Base-by-base conservation (phyloP, 2,329 filamentous ascomycete genomes). In the Aureobasidium uvarum region DNA sequence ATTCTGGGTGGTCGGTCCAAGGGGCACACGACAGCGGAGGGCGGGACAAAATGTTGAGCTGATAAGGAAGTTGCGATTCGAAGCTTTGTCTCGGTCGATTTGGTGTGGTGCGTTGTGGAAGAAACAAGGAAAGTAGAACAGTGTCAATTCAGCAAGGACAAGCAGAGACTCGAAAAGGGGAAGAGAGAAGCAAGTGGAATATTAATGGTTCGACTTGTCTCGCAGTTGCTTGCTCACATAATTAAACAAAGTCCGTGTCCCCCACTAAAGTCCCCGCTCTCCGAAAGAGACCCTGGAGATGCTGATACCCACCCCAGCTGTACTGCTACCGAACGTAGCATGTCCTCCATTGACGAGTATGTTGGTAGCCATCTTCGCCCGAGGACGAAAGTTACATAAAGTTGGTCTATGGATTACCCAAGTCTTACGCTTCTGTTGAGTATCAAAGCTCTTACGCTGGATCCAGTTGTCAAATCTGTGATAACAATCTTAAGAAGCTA, bases 181-280 rank as follows among this genome's bases (percentile, higher is more conserved):
- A 41, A 43, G 39, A 45, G 20, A 25, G 39, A 58, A 45, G 5
- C 31, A 58, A 20, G 38, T 45, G 25, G 54, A 55, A 55, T 41
- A n/a, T n/a, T n/a, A 58, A 58, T 58, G 54, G 39, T 58, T 58
- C 54, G 39, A 58, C 36, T 58, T 58, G 54, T 58, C 54, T 54
- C 50, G 50, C 50, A 54, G 50, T 38, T 54, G 50, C 31, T 58
- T 25, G 41, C 41, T 60, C 41, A 46, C 56, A 60, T 60, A 60
- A 60, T 60, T 60, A 60, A 48, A 60, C 56, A 46, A 25, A 46
- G 56, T 60, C 56, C 56, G 56, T 60, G 56, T 48, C 56, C 56
- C 48, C 43, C 41, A 46, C 41, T 36, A 31, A 31, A 31, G 28
- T 31, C 28, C 28, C 28, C 28, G 28, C 28, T 31, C 28, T 31